Evolutionary conservation across 768 basidiomycete genomes (phyloP).

Genomic region (Psilocybe subaeruginosa): DNA sequence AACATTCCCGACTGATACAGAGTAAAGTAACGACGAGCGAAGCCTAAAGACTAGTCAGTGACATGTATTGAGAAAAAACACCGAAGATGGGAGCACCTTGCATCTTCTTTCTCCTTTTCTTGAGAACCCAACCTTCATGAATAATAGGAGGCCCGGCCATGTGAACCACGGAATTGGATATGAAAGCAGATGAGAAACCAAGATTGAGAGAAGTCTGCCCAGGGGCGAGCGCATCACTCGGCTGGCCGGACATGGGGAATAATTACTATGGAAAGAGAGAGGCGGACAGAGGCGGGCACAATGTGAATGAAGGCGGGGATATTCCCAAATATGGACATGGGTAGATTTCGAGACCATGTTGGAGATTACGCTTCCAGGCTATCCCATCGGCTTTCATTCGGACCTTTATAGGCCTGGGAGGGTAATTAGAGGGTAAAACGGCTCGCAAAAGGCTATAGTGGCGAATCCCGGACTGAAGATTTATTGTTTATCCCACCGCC

Average conservation of each 20-base stretch:
- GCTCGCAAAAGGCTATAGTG: constrained; percentile 4
- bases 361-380: constrained; percentile 2
- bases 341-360: neutral
- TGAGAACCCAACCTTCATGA: constrained; percentile 79
- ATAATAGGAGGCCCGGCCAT: constrained; percentile 29
- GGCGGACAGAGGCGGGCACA: constrained; percentile 9
- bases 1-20: constrained; percentile 71
- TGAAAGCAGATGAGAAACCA: constrained; percentile 8
- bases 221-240: constrained; percentile 1
- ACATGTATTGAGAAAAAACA: neutral
- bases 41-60: constrained; percentile 49
- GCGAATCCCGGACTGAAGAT: constrained; percentile 14
- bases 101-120: constrained; percentile 88
- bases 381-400: constrained; percentile 26
- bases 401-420: constrained; percentile 21
- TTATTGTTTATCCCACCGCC: constrained; percentile 15
- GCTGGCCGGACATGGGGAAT: constrained; percentile 9
- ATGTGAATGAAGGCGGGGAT: constrained; percentile 7
- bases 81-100: constrained; percentile 55
- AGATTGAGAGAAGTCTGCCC: constrained; percentile 15
- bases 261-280: neutral
- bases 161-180: constrained; percentile 14
- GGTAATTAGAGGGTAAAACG: neutral
- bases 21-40: constrained; percentile 82
- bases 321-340: constrained; percentile 19